phyloP scores from a whole-genome alignment of 177 flowering plant genomes.

The Vitis hybrid region DNA sequence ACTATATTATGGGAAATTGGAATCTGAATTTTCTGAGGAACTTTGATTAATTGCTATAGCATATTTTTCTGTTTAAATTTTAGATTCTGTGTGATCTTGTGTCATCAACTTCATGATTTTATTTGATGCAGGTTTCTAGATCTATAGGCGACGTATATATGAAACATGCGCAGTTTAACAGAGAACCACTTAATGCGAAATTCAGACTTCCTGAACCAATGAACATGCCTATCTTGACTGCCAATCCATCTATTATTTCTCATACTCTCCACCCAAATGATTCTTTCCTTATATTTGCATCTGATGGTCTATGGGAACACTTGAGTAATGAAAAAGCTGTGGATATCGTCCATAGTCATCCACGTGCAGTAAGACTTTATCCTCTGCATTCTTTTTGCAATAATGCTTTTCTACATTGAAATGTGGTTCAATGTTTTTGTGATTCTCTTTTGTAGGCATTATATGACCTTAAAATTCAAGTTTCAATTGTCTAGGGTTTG shows the following conservation, averaged over 20 bases:
- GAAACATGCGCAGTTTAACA: slow-evolving; percentile 66
- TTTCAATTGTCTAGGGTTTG: neutral
- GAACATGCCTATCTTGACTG: slow-evolving; percentile 62
- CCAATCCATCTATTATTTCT: slow-evolving; percentile 60
- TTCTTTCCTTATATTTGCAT: slow-evolving; percentile 83
- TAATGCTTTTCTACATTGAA: neutral
- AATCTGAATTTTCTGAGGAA: neutral
- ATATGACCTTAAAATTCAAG: neutral
- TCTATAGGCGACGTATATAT: slow-evolving; percentile 81
- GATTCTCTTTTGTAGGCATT: too few species aligned
- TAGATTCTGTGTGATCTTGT: neutral
- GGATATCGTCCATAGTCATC: slow-evolving; percentile 71
- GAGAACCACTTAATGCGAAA: slow-evolving; percentile 58
- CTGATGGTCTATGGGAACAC: slow-evolving; percentile 95
- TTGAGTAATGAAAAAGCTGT: slow-evolving; percentile 81
- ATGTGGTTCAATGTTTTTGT: neutral
- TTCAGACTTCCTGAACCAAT: slow-evolving; percentile 77
- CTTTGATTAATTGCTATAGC: neutral
- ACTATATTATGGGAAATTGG: too few species aligned
- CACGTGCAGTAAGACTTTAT: slow-evolving; percentile 51
- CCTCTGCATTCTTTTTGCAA: slow-evolving; percentile 4
- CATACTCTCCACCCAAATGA: slow-evolving; percentile 66
- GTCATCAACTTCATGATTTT: slow-evolving; percentile 10
- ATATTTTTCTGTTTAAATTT: neutral
- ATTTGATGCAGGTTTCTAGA: slow-evolving; percentile 71